These are phyloP conservation scores for Hypsizygus ulmarius DNA, from an alignment of 1,284 basidiomycete genomes.

Conservation along the genomic window DNA sequence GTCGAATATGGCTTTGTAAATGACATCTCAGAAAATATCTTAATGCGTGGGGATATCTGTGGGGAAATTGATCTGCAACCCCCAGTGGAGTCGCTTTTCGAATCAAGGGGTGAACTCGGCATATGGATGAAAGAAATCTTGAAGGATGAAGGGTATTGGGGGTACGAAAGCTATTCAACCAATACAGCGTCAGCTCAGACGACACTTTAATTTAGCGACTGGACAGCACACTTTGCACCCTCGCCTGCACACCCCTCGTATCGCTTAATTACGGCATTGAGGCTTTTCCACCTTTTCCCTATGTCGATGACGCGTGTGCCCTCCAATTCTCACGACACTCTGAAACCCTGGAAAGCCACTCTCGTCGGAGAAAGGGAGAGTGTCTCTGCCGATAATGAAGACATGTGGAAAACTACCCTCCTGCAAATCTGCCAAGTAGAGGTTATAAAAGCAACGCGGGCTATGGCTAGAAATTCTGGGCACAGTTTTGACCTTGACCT, in stretches of 20 bases:
- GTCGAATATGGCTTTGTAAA: constrained; percentile 84
- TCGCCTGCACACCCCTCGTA: constrained; percentile 71
- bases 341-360: constrained; percentile 57
- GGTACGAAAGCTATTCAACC: constrained; percentile 42
- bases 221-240: constrained; percentile 64
- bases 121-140: constrained; percentile 50
- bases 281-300: constrained; percentile 51
- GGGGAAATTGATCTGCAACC: constrained; percentile 64
- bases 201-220: constrained; percentile 50
- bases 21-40: constrained; percentile 23
- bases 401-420: constrained; percentile 36
- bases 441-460: constrained; percentile 22
- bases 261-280: constrained; percentile 67
- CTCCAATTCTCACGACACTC: constrained; percentile 26
- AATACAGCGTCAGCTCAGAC: constrained; percentile 7
- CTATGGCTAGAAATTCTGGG: constrained; percentile 17
- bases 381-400: constrained; percentile 41
- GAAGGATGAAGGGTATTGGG: constrained; percentile 68
- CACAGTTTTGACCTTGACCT: background rate
- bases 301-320: constrained; percentile 19
- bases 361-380: constrained; percentile 42
- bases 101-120: constrained; percentile 35
- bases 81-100: constrained; percentile 50
- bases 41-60: constrained; percentile 31
- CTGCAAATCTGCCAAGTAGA: constrained; percentile 32